Percentiles rank a stretch among this genome's conserved stretches.
phyloP scores from a whole-genome alignment of 345 rosid species.

The Salix udensis region DNA sequence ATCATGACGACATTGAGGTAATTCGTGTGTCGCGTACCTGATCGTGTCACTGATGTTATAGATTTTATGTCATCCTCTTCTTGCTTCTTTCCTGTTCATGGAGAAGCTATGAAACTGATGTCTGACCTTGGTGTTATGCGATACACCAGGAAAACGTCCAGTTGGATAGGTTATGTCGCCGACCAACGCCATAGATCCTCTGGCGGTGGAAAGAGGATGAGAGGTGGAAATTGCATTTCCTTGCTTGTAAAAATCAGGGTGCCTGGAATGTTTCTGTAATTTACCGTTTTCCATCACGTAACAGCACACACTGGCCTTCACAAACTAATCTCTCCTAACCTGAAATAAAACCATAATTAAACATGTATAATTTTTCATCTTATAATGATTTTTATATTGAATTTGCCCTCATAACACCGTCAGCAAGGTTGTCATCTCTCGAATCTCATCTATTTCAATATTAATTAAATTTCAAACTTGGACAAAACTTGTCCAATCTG shows the following conservation, averaged over 20 bases:
- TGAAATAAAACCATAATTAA: not conserved
- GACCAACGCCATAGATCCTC: conserved; percentile 25
- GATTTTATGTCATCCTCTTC: not conserved
- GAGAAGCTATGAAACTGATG: not conserved
- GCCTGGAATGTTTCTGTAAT: not conserved
- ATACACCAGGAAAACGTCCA: conserved; percentile 38
- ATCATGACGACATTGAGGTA: conserved; percentile 50
- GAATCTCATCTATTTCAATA: too few relatives aligned
- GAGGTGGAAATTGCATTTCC: not conserved
- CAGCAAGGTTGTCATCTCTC: not conserved
- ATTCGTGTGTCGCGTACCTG: not conserved
- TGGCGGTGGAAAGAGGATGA: not conserved
- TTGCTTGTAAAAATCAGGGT: too few relatives aligned
- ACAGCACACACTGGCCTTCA: not conserved
- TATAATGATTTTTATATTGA: not conserved
- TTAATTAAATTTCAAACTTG: too few relatives aligned
- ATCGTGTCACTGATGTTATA: not conserved
- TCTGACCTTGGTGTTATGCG: not conserved
- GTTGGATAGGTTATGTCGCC: conserved; percentile 41
- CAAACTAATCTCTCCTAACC: not conserved
- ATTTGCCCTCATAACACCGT: not conserved
- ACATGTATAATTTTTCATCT: not conserved
- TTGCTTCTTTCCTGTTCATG: not conserved
- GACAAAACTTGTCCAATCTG: not conserved
- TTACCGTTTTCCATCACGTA: not conserved